Base-by-base conservation (phyloP, 169 alveolate species). In the Plasmodium gaboni region DNA sequence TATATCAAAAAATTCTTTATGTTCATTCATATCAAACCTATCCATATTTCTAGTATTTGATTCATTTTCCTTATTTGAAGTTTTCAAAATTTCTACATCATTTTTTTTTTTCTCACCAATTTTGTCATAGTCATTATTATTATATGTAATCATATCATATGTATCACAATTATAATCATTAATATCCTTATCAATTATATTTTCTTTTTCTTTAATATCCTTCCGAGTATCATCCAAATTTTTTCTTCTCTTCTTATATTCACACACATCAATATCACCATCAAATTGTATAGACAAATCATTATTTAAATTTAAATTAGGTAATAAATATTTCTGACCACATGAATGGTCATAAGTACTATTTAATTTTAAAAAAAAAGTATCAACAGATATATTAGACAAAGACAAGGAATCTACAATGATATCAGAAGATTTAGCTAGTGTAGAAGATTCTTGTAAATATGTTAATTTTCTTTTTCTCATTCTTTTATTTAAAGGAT, bases 251-350 rank as follows among this genome's bases (percentile, higher is more conserved):
- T 65, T 78, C 70, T 78, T 83, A 59, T 83, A 83, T 68, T 83
- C 73, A 68, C 83, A 83, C 51, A 72, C 72, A 10, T 83, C 91
- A 24, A 83, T 83, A 22, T 83, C 91, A 22, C 91, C 91, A 83
- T 83, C 91, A 83, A 83, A 83, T 48, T 83, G 91, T 83, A 83
- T 83, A 10, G 91, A 83, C 42, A 83, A 83, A 32, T 83, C 91
- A 46, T 55, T 83, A 69, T 83, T 83, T 71, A 83, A 68, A 68
- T 42, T 68, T 67, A 83, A 68, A 59, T 83, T 83, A n/a, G 85
- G 80, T 48, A 83, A 57, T 51, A 83, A 68, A 48, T 83, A 83
- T 48, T 72, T 68, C 19, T 68, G 64, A 17, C 91, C 61, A 3
- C 73, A 55, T 1, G 85, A 51, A 44, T 83, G 91, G 26, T 83